These are phyloP conservation scores for Periconia sp. DNA, from an alignment of 2,329 filamentous ascomycete genomes.

Conservation along the genomic window DNA sequence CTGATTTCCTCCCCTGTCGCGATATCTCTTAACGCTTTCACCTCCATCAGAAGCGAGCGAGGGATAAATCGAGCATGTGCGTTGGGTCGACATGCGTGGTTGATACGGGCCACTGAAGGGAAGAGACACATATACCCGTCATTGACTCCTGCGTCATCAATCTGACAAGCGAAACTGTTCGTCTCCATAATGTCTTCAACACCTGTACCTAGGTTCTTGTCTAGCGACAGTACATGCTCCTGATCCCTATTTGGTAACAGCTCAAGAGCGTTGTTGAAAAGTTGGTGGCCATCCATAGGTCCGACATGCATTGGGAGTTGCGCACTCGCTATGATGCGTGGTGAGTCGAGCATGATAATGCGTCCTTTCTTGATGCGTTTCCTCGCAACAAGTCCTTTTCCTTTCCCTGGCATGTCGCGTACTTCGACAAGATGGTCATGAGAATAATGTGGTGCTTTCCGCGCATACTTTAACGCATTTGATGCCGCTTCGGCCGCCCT, in stretches of 20 bases:
- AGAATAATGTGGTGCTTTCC: not conserved
- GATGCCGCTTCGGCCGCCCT: slow-evolving; percentile 20
- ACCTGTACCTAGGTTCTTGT: slow-evolving; percentile 20
- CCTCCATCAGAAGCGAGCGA: slow-evolving; percentile 24
- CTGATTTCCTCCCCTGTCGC: slow-evolving; percentile 27
- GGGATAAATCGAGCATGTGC: slow-evolving; percentile 29
- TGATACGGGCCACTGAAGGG: slow-evolving; percentile 28
- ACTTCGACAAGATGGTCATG: slow-evolving; percentile 17
- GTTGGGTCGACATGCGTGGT: slow-evolving; percentile 31
- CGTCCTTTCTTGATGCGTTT: slow-evolving; percentile 18
- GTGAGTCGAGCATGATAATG: slow-evolving; percentile 26
- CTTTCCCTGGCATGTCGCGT: slow-evolving; percentile 25
- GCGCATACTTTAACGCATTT: slow-evolving; percentile 12
- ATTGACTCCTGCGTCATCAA: slow-evolving; percentile 29
- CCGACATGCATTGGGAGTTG: slow-evolving; percentile 19
- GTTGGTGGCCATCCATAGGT: slow-evolving; percentile 13
- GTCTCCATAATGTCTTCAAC: slow-evolving; percentile 30
- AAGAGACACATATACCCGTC: slow-evolving; percentile 31
- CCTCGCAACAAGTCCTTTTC: slow-evolving; percentile 27
- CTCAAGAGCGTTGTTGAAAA: slow-evolving; percentile 18
- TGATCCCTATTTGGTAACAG: slow-evolving; percentile 15
- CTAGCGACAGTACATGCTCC: slow-evolving; percentile 15
- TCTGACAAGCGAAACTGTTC: slow-evolving; percentile 28
- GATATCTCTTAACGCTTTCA: slow-evolving; percentile 27
- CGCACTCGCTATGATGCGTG: slow-evolving; percentile 26